Evolutionary conservation across 176 grass and related monocot species (phyloP).

Genomic region (Zoysia japonica): DNA sequence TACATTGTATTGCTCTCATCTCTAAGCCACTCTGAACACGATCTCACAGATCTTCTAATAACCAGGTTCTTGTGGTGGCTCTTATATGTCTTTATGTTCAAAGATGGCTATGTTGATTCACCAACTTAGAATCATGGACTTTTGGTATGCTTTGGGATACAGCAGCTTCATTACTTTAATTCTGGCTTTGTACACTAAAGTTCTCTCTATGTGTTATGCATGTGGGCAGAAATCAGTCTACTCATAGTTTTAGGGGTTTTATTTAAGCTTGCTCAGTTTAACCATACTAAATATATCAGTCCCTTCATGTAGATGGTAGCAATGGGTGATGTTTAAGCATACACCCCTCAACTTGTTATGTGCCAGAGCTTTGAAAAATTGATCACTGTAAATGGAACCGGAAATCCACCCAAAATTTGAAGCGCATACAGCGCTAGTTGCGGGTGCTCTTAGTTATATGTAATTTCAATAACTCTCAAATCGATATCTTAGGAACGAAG

Average conservation of each 20-base stretch:
- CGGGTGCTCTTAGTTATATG: too few species aligned
- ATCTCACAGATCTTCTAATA: slow-evolving; percentile 36
- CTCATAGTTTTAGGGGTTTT: slow-evolving; percentile 5
- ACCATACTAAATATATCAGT: neutral
- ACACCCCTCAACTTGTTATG: neutral
- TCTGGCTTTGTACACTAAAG: slow-evolving; percentile 79
- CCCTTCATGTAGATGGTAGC: slow-evolving; percentile 65
- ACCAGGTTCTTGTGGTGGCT: slow-evolving; percentile 79
- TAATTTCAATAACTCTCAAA: too few species aligned
- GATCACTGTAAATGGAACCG: neutral
- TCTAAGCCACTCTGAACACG: neutral
- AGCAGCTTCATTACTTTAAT: slow-evolving; percentile 78
- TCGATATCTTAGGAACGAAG: too few species aligned
- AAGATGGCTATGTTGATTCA: slow-evolving; percentile 54
- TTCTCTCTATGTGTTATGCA: slow-evolving; percentile 80
- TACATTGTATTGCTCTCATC: neutral
- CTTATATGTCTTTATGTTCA: slow-evolving; percentile 71
- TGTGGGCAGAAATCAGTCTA: slow-evolving; percentile 83
- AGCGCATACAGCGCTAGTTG: too few species aligned
- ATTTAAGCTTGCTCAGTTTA: slow-evolving; percentile 18
- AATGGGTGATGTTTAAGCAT: slow-evolving; percentile 75
- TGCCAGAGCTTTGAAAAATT: neutral
- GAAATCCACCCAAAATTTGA: too few species aligned
- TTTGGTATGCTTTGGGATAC: slow-evolving; percentile 63
- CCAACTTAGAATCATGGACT: slow-evolving; percentile 53